These are phyloP conservation scores for Termitomyces sp. DNA, from an alignment of 1,284 basidiomycete species.

Conservation along the genomic window DNA sequence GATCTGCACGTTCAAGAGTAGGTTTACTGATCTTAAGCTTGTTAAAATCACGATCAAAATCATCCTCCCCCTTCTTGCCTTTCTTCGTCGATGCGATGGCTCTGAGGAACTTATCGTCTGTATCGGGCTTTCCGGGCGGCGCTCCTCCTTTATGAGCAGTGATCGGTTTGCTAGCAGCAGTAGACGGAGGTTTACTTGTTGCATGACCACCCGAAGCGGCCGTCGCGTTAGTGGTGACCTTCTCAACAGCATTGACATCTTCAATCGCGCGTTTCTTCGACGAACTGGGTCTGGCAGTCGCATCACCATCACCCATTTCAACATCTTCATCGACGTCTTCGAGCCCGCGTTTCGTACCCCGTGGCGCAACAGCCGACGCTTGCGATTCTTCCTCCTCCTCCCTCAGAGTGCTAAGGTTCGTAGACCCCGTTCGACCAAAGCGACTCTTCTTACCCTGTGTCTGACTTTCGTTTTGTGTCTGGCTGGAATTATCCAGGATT, in stretches of 20 bases:
- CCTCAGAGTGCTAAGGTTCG: slow-evolving; percentile 33
- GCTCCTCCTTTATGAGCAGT: slow-evolving; percentile 30
- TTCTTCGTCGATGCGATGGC: slow-evolving; percentile 70
- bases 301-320: slow-evolving; percentile 32
- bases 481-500: slow-evolving; percentile 18
- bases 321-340: slow-evolving; percentile 30
- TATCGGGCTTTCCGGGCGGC: slow-evolving; percentile 50
- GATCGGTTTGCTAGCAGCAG: slow-evolving; percentile 6
- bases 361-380: slow-evolving; percentile 2
- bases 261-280: slow-evolving; percentile 38
- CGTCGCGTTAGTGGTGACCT: slow-evolving; percentile 9
- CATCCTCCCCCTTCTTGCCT: slow-evolving; percentile 67
- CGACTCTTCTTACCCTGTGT: slow-evolving; percentile 11
- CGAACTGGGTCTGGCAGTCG: slow-evolving; percentile 12
- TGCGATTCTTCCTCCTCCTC: slow-evolving; percentile 55
- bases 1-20: slow-evolving; percentile 37
- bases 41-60: slow-evolving; percentile 83
- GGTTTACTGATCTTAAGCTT: slow-evolving; percentile 74
- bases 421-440: slow-evolving; percentile 9
- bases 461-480: slow-evolving; percentile 32
- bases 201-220: slow-evolving; percentile 12
- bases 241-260: slow-evolving; percentile 27
- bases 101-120: slow-evolving; percentile 62
- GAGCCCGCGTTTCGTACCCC: slow-evolving; percentile 33
- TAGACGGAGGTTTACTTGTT: slow-evolving; percentile 20